phyloP scores from a whole-genome alignment of 2,329 filamentous ascomycete genomes.

The Fusarium heterosporum region DNA sequence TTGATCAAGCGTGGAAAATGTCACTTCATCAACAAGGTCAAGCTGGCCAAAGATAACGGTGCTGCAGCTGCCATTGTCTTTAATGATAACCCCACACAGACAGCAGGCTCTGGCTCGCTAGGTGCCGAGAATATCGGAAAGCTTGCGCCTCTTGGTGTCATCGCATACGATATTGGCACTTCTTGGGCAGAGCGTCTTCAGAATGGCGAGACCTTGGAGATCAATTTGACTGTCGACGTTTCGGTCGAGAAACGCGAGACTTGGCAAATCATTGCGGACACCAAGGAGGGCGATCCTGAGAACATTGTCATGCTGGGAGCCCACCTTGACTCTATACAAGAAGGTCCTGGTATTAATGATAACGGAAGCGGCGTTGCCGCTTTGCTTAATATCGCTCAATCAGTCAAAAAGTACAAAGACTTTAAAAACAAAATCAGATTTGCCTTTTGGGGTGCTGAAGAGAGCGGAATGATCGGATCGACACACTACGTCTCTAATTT shows the following conservation, averaged over 20 bases:
- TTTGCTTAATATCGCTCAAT: conserved; percentile 52
- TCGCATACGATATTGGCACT: conserved; percentile 50
- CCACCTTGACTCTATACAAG: conserved; percentile 55
- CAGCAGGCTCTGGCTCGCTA: conserved; percentile 62
- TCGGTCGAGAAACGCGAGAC: conserved; percentile 52
- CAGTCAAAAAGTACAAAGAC: conserved; percentile 51
- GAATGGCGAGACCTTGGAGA: conserved; percentile 48
- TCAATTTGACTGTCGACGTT: conserved; percentile 53
- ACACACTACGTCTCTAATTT: conserved; percentile 53
- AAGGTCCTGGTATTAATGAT: conserved; percentile 56
- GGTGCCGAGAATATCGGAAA: conserved; percentile 54
- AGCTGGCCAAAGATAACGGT: conserved; percentile 51
- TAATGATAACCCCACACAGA: conserved; percentile 65
- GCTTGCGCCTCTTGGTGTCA: conserved; percentile 51
- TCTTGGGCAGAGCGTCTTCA: conserved; percentile 50
- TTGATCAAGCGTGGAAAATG: conserved; percentile 59
- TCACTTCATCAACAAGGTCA: conserved; percentile 55
- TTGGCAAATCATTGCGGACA: conserved; percentile 57
- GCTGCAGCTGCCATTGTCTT: conserved; percentile 66
- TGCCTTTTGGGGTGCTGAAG: conserved; percentile 56
- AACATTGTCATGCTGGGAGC: conserved; percentile 56
- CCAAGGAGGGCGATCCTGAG: conserved; percentile 54
- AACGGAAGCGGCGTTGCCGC: conserved; percentile 54
- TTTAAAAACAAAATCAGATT: conserved; percentile 56
- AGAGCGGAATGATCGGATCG: conserved; percentile 57